Base-by-base conservation (phyloP, 345 rosid species). In the Syzygium oleosum region DNA sequence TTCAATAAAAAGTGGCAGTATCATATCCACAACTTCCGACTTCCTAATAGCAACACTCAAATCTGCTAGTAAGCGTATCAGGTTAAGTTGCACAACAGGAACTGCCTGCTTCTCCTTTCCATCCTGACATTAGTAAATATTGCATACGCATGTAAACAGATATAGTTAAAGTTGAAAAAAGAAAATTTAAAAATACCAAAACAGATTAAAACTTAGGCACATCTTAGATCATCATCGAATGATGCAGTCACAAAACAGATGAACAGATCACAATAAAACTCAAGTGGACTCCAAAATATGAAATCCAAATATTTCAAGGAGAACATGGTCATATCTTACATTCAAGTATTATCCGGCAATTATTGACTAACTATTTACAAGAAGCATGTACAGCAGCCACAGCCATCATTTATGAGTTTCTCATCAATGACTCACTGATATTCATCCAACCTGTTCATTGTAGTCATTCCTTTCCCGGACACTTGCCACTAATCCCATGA, bases 1-100 rank as follows among this genome's bases (percentile, higher is more conserved):
- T 94, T 98, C 99, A 90, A 98, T 92, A 92, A 95, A 98, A 89
- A 96, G 98, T 10, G 99, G 99, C 92, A 98, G 91, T 88, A 98
- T 95, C 99, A 97, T 96, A 94, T 98, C 99, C 53, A 97, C 97
- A 89, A 96, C 97, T 90, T 98, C 99, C 86, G 98, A 91, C 94
- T 96, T 98, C 92, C 94, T 92, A 89, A 97, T 96, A 89, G 96
- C 94, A 86, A 97, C 98, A 89, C 95, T 97, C 89, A 98, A 87
- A 93, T 98, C 99, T 93, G 99, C 98, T 55, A 98, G 95, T 92
- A 98, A 91, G 79, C 96, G 93, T 89, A 98, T 98, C 84, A 96
- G 89, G 91, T 96, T 98, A 85, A 98, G 98, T 93, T 97, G 99
- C 85, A 95, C 90, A 77, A 95, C 93, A 87, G 97, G 96, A 89